A percentile compares a stretch with the other conserved stretches of the same genome.
These are phyloP conservation scores for Handroanthus guayacan DNA, from an alignment of 257 asterid species.

Conservation along the genomic window DNA sequence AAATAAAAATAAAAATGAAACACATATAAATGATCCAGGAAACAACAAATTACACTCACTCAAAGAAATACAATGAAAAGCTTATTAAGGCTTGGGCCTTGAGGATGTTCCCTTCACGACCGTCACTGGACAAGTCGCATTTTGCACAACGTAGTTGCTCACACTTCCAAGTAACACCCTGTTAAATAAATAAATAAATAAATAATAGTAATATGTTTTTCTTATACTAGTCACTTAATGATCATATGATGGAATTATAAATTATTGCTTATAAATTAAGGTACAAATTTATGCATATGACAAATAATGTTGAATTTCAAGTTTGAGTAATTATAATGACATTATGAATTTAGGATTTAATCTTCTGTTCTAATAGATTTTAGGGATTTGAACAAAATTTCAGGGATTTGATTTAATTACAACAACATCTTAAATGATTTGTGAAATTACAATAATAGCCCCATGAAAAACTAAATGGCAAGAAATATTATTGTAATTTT, in stretches of 20 bases:
- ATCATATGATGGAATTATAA: no score
- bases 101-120: conserved; percentile 61
- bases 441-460: no score
- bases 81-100: conserved; percentile 30
- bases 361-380: no score
- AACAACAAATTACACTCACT: background rate
- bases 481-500: no score
- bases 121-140: conserved; percentile 79
- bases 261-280: background rate
- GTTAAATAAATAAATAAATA: background rate
- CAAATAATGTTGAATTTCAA: no score
- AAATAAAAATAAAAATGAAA: background rate
- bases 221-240: background rate
- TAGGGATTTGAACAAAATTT: no score
- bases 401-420: no score
- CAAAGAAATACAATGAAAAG: background rate
- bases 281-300: background rate
- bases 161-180: conserved; percentile 88
- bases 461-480: no score
- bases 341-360: no score
- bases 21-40: background rate
- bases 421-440: no score
- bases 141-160: conserved; percentile 81
- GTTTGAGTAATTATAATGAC: no score
- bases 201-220: background rate